A percentile compares a stretch with the other conserved stretches of the same genome.
phyloP scores from a whole-genome alignment of 139 green algal species.

The Tetradesmus lagerheimii region DNA sequence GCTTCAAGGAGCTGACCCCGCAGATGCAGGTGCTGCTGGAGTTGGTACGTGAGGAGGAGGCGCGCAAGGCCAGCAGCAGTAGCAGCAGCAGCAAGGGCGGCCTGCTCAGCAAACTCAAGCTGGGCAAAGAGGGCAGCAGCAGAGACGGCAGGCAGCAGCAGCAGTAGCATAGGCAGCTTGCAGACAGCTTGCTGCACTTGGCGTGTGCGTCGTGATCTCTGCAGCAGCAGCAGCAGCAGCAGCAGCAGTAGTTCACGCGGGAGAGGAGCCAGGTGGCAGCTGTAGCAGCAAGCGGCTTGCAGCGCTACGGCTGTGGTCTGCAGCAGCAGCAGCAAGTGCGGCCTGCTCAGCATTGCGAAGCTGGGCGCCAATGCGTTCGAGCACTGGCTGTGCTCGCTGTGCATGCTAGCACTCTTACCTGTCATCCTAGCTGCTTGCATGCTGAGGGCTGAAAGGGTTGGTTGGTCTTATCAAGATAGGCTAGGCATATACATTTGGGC shows the following conservation, averaged over 20 bases:
- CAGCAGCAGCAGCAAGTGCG: no score
- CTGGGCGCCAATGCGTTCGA: no score
- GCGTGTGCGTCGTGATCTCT: no score
- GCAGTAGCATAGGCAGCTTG: background rate
- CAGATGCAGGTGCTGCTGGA: slow-evolving; percentile 58
- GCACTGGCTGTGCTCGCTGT: no score
- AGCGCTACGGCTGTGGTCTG: no score
- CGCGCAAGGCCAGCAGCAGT: slow-evolving; percentile 14
- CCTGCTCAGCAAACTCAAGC: slow-evolving; percentile 50
- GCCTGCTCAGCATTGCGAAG: no score
- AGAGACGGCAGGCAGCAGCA: background rate
- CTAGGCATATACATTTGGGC: background rate
- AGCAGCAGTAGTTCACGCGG: no score
- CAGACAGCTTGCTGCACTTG: background rate
- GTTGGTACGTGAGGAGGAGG: slow-evolving; percentile 39
- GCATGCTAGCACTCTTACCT: background rate
- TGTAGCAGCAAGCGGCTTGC: no score
- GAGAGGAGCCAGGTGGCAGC: no score
- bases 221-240: background rate
- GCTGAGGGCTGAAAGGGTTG: background rate
- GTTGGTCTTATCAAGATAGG: background rate
- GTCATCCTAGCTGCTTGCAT: background rate
- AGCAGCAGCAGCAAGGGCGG: slow-evolving; percentile 23
- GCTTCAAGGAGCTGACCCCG: slow-evolving; percentile 73
- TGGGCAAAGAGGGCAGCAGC: slow-evolving; percentile 29